Conservation (phyloP, 176 grass and related monocot genomes). For the Raddia guianensis region DNA sequence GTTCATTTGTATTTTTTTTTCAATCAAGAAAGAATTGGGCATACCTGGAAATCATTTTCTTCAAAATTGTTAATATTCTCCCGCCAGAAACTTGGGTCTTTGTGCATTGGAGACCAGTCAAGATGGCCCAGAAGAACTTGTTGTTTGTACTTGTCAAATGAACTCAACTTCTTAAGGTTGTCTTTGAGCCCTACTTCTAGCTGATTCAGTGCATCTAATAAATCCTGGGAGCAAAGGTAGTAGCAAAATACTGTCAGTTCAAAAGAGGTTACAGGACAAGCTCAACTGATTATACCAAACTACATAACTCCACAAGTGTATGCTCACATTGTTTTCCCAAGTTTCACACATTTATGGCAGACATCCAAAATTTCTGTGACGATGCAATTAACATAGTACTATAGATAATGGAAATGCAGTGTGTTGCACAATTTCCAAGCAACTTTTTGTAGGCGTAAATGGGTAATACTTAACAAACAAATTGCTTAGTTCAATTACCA, state of each 20-base stretch:
- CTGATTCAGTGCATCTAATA: slow-evolving; percentile 90
- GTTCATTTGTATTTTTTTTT: slow-evolving; percentile 3
- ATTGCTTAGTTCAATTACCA: background rate
- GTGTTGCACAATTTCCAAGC: background rate
- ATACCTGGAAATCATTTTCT: slow-evolving; percentile 99
- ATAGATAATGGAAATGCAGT: background rate
- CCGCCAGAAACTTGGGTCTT: slow-evolving; percentile 91
- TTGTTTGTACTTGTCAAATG: slow-evolving; percentile 98
- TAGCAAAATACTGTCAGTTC: slow-evolving; percentile 35
- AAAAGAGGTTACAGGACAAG: slow-evolving; percentile 18
- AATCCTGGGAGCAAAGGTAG: slow-evolving; percentile 59
- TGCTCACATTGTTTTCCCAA: slow-evolving; percentile 7
- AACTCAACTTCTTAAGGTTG: slow-evolving; percentile 77
- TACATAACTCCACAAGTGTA: slow-evolving; percentile 3
- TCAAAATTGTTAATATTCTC: slow-evolving; percentile 97
- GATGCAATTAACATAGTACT: background rate
- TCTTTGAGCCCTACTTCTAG: slow-evolving; percentile 86
- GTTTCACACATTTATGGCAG: background rate
- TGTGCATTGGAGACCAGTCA: slow-evolving; percentile 99
- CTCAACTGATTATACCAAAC: slow-evolving; percentile 21
- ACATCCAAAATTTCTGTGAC: background rate
- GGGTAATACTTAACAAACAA: slow-evolving; percentile 9
- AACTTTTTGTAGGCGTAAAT: slow-evolving; percentile 25
- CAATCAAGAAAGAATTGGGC: slow-evolving; percentile 10
- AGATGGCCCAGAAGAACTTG: slow-evolving; percentile 95